These are phyloP conservation scores for Terana coerulea DNA, from an alignment of 768 basidiomycete genomes.

Conservation along the genomic window DNA sequence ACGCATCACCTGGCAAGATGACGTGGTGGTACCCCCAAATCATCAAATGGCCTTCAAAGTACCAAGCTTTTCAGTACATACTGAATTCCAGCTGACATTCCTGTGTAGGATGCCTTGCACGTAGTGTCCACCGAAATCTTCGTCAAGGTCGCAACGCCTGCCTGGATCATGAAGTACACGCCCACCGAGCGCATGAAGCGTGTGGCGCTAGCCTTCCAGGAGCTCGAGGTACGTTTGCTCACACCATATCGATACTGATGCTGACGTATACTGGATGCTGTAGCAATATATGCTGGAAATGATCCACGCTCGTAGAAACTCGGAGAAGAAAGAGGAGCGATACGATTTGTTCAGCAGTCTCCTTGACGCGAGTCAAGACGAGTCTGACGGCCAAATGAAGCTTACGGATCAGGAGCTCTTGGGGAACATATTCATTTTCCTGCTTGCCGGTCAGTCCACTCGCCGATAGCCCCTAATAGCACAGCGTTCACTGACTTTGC, in stretches of 20 bases:
- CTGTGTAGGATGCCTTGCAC: constrained; percentile 22
- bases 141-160: constrained; percentile 22
- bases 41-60: constrained; percentile 34
- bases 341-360: constrained; percentile 52
- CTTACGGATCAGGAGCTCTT: constrained; percentile 43
- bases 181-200: constrained; percentile 19
- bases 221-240: constrained; percentile 24
- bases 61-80: no score
- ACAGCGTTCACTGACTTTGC: background rate
- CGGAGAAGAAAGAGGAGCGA: constrained; percentile 35
- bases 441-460: constrained; percentile 52
- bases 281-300: constrained; percentile 51
- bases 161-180: constrained; percentile 20
- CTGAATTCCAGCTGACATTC: no score
- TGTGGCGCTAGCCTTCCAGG: constrained; percentile 22
- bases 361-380: constrained; percentile 43
- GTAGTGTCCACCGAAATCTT: constrained; percentile 26
- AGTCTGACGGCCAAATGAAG: constrained; percentile 20
- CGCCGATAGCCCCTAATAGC: background rate
- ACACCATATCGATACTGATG: background rate
- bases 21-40: constrained; percentile 35
- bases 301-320: constrained; percentile 40
- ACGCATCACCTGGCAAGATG: constrained; percentile 45
- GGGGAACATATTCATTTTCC: constrained; percentile 35
- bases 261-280: background rate